Base-by-base conservation (phyloP, 2,329 filamentous ascomycete species). In the Fusarium ambrosium region DNA sequence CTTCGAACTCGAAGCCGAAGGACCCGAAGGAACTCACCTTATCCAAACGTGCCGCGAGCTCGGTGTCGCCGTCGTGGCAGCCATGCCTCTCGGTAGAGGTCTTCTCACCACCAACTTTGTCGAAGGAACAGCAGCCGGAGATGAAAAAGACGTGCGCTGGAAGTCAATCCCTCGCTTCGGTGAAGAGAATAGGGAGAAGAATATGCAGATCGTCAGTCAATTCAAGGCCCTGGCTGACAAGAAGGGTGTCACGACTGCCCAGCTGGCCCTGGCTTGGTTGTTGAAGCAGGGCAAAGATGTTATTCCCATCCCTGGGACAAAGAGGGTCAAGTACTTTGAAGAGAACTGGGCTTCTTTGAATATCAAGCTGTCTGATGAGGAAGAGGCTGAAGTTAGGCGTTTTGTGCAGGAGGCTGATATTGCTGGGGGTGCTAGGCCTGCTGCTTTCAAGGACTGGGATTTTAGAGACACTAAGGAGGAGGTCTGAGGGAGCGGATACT, bases 251-350 rank as follows among this genome's bases (percentile, higher is more conserved):
- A 91, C 90, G 0, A 74, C 88, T 0, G 84, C 84, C 2, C 87
- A 93, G 78, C 77, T 93, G 39, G 87, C 89, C 1, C 82, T 92
- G 32, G 90, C 90, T 0, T 92, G 90, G 90, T 70, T 92, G 68
- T 75, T 91, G 76, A 86, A 86, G 6, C 89, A 92, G 74, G 89
- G 88, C 0, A 84, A 86, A 6, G 87, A 91, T 72, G 83, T 92
- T 55, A 86, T 89, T 72, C 89, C 91, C 0, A 92, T 86, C 63
- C 85, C 83, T 0, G 86, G 85, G 2, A 87, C 85, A 4, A 73
- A 84, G 78, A 82, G 75, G 59, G 74, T 84, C 24, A 79, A 81
- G 68, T 84, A 84, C 58, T 70, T 87, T 39, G 83, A 86, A 63
- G 82, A 86, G 67, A 87, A 87, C 60, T 75, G 81, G 32, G 81